Conservation (phyloP, 495 filamentous ascomycete species). For the Haplographium delicatum region DNA sequence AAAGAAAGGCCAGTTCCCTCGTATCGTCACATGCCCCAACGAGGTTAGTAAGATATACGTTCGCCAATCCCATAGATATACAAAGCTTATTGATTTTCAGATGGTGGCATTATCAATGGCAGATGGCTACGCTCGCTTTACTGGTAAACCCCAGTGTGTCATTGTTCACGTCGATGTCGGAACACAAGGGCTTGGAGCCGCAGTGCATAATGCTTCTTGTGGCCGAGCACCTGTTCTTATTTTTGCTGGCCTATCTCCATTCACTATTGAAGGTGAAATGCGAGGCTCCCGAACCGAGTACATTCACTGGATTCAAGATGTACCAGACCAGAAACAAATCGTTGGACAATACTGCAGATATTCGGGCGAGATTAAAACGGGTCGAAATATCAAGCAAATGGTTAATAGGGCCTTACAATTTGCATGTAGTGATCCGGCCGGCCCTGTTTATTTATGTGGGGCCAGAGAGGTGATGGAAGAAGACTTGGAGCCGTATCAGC, state of each 20-base stretch:
- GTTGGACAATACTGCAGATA: constrained; percentile 94
- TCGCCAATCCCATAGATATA: too few relatives aligned
- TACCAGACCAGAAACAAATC: constrained; percentile 91
- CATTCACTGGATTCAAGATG: constrained; percentile 97
- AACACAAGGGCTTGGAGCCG: constrained; percentile 82
- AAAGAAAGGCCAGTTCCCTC: constrained; percentile 64
- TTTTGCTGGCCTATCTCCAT: constrained; percentile 86
- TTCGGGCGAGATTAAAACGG: constrained; percentile 81
- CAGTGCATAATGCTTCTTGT: constrained; percentile 85
- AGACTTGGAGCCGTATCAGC: constrained; percentile 74
- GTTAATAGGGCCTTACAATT: constrained; percentile 88
- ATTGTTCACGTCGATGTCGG: constrained; percentile 97
- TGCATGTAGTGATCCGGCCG: constrained; percentile 72
- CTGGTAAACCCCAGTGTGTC: constrained; percentile 80
- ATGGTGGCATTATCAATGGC: constrained; percentile 99
- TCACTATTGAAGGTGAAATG: constrained; percentile 87
- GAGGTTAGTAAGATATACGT: too few relatives aligned
- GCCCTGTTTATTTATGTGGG: constrained; percentile 80
- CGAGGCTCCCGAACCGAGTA: constrained; percentile 86
- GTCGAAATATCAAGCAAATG: constrained; percentile 93
- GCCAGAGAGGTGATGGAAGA: constrained; percentile 90
- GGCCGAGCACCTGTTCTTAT: constrained; percentile 85
- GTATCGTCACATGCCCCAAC: constrained; percentile 89
- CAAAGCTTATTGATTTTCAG: too few relatives aligned
- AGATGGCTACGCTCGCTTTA: constrained; percentile 87